Evolutionary conservation across 2,329 filamentous ascomycete species (phyloP).

Genomic region (Sarocladiaceae sp.): DNA sequence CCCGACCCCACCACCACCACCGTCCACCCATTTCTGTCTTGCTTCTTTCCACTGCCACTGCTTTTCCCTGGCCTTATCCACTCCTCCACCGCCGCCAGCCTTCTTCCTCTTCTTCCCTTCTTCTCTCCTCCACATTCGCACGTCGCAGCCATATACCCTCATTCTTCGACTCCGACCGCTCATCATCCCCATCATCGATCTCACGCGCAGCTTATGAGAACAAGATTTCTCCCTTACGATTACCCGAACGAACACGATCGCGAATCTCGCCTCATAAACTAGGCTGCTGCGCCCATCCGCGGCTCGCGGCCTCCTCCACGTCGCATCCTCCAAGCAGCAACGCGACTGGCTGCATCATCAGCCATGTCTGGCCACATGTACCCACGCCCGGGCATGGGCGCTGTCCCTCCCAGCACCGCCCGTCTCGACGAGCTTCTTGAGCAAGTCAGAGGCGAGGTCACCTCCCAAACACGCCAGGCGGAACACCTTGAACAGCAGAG

Average conservation of each 20-base stretch:
- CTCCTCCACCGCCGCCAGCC: constrained; percentile 5
- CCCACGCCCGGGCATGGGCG: constrained; percentile 78
- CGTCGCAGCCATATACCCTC: no score
- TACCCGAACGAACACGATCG: no score
- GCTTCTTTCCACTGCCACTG: constrained; percentile 2
- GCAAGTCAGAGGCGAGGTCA: constrained; percentile 84
- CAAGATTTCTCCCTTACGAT: neutral
- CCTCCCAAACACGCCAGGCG: constrained; percentile 71
- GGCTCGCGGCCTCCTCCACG: neutral
- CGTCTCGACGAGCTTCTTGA: constrained; percentile 90
- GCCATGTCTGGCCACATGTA: constrained; percentile 65
- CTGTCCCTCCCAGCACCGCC: constrained; percentile 53
- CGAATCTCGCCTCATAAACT: no score
- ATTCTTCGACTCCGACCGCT: no score
- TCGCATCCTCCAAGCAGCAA: neutral
- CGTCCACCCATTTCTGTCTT: constrained; percentile 8
- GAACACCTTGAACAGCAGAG: constrained; percentile 90
- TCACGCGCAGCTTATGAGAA: no score
- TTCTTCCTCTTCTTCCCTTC: neutral
- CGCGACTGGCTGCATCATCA: neutral
- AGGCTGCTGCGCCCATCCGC: no score
- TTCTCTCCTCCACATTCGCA: neutral
- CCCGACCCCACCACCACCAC: constrained; percentile 3
- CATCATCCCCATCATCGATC: no score
- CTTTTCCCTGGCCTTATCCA: constrained; percentile 4